Percentiles rank a stretch among this genome's conserved stretches.
These are phyloP conservation scores for Fallopia convolvulus DNA, from an alignment of 148 eudicot species.

Conservation along the genomic window DNA sequence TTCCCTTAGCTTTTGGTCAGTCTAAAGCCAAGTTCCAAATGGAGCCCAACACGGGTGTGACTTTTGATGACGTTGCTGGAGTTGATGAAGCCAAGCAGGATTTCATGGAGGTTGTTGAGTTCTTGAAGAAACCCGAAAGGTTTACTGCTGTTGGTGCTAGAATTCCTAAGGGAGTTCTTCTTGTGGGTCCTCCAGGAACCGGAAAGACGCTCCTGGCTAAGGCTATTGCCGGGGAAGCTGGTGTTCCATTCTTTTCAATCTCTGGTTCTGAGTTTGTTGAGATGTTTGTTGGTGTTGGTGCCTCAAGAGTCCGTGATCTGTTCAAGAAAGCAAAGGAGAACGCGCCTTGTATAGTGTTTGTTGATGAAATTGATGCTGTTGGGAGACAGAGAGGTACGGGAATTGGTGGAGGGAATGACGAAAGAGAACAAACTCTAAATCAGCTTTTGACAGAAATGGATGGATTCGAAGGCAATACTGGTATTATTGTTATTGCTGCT, in stretches of 20 bases:
- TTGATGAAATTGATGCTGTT: constrained; percentile 99
- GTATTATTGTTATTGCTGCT: constrained; percentile 92
- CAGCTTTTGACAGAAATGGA: too few species aligned
- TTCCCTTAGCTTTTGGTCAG: constrained; percentile 79
- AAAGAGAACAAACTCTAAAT: too few species aligned
- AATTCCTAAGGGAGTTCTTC: constrained; percentile 97
- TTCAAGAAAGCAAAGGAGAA: constrained; percentile 98
- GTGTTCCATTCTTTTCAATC: constrained; percentile 96
- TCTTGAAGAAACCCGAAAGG: constrained; percentile 93
- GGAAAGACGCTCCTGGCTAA: constrained; percentile 95
- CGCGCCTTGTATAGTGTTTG: constrained; percentile 98
- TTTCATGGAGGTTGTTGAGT: constrained; percentile 97
- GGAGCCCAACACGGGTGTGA: constrained; percentile 98
- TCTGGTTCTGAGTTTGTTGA: constrained; percentile 98
- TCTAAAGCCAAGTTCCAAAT: constrained; percentile 97
- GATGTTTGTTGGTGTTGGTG: constrained; percentile 99
- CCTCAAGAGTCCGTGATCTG: constrained; percentile 94
- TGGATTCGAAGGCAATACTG: too few species aligned
- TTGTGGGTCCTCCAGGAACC: constrained; percentile 97
- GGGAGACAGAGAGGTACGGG: constrained; percentile 99
- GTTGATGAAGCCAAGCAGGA: constrained; percentile 99
- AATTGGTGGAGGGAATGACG: constrained; percentile 31
- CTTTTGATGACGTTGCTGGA: constrained; percentile 97
- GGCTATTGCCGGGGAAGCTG: constrained; percentile 99
- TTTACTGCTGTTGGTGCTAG: constrained; percentile 98